Base-by-base conservation (phyloP, 192 early-diverging fungal species). In the Entomortierella parvispora region DNA sequence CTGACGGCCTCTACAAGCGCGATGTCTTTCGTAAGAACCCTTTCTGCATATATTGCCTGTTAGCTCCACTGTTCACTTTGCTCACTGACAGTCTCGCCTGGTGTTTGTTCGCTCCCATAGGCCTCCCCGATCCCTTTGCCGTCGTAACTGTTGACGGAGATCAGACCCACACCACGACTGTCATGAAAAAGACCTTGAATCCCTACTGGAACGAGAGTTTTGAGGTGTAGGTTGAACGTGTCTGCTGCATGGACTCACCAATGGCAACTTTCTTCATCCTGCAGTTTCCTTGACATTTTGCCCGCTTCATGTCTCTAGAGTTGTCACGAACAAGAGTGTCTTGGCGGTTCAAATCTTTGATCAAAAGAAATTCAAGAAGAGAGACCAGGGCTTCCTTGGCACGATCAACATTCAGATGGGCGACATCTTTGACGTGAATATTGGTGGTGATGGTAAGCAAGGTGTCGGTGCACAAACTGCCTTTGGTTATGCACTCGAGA, bases 201-300 rank as follows among this genome's bases (percentile, higher is more conserved):
- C 97, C 97, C 26, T 95, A 96, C 80, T 99, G 96, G 97, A 97
- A 97, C 75, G 93, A 97, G 80, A 89, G 83, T 29, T 94, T 94
- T 76, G 88, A 93, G 47, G 58, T 93, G 88, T 90, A 85, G 60
- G 84, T 81, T 12, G 34, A 20, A 28, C 17, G 18, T n/a, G 15
- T 43, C 26, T 48, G 33, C 52, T 12, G 2, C 2, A 15, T 34
- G 1, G 2, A 29, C 15, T 18, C 8, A 7, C 53, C 48, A 53
- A 23, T 47, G 33, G 8, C 33, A 18, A 50, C 32, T 61, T 49
- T 68, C 20, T 68, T 23, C 29, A 49, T n/a, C 25, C 34, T 43
- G 15, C 42, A 6, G 6, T 33, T 14, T 8, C 2, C 14, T 20
- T 1, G 32, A 33, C 45, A 10, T 40, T 11, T 20, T 28, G 11